These are phyloP conservation scores for Trichosporon sp. DNA, from an alignment of 1,284 basidiomycete species.

Conservation along the genomic window DNA sequence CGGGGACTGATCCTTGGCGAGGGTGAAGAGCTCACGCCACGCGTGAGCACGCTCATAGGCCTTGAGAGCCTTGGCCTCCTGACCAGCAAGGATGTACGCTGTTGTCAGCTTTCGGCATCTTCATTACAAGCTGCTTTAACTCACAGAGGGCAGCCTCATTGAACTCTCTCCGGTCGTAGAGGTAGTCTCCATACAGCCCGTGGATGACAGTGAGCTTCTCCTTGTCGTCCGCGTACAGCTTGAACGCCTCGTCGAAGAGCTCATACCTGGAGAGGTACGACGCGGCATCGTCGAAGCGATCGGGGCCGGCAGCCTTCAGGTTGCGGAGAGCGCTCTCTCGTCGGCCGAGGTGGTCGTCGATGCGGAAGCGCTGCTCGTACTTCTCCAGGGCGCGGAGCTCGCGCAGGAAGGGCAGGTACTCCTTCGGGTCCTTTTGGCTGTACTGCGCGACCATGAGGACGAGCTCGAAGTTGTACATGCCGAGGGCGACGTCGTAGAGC, in stretches of 20 bases:
- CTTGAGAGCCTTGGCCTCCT: conserved; percentile 67
- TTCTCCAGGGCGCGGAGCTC: conserved; percentile 76
- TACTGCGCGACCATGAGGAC: conserved; percentile 96
- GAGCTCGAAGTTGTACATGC: conserved; percentile 97
- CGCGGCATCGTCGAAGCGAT: conserved; percentile 68
- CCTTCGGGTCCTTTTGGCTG: conserved; percentile 94
- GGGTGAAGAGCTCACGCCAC: conserved; percentile 86
- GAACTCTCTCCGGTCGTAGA: conserved; percentile 79
- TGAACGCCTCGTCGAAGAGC: conserved; percentile 68
- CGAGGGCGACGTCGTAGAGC: conserved; percentile 89
- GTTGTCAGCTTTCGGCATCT: conserved; percentile 8
- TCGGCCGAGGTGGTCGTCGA: conserved; percentile 87
- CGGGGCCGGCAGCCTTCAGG: conserved; percentile 61
- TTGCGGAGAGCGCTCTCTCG: conserved; percentile 70
- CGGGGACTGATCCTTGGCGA: conserved; percentile 56
- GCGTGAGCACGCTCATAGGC: conserved; percentile 78
- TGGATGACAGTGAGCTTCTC: conserved; percentile 63
- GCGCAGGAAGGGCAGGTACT: conserved; percentile 94
- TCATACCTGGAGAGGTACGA: conserved; percentile 74
- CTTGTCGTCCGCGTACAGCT: conserved; percentile 64
- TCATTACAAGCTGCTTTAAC: conserved; percentile 21
- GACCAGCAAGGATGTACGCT: conserved; percentile 69
- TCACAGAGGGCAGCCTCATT: conserved; percentile 73
- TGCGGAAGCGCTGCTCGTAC: conserved; percentile 80
- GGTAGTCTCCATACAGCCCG: conserved; percentile 78